Conservation (phyloP, 805 yeast genomes). For the Ogataea populi-albae region DNA sequence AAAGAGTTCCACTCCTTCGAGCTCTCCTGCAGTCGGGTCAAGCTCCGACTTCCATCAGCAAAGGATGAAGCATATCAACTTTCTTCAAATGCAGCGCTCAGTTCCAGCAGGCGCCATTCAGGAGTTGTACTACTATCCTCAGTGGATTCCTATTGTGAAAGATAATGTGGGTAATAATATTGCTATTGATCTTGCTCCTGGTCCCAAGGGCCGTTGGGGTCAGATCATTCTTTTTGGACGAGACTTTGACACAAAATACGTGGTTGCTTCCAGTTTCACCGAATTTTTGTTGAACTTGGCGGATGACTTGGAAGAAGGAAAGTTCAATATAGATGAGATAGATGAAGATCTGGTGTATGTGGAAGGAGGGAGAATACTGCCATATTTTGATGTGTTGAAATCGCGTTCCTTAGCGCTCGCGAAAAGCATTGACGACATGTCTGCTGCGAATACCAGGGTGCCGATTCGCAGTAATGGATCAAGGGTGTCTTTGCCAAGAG, state of each 20-base stretch:
- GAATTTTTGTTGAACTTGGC: conserved; percentile 80
- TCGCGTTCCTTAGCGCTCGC: conserved; percentile 48
- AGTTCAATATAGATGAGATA: conserved; percentile 66
- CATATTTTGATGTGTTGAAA: conserved; percentile 69
- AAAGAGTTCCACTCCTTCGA: too few species aligned
- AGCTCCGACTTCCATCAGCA: conserved; percentile 19
- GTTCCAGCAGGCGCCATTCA: conserved; percentile 77
- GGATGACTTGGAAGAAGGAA: conserved; percentile 83
- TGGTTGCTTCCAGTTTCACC: conserved; percentile 85
- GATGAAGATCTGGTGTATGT: conserved; percentile 51
- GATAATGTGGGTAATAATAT: conserved; percentile 90
- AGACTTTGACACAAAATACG: conserved; percentile 87
- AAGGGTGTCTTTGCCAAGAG: conserved; percentile 30
- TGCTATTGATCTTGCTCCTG: conserved; percentile 86
- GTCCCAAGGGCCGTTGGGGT: conserved; percentile 75
- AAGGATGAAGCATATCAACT: conserved; percentile 28
- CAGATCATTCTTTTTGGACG: conserved; percentile 93
- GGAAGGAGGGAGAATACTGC: conserved; percentile 43
- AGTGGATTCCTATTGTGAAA: conserved; percentile 89
- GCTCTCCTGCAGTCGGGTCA: too few species aligned
- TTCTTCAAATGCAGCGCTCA: conserved; percentile 55
- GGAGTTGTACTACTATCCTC: conserved; percentile 78
- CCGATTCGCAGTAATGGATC: conserved; percentile 18
- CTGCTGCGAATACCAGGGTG: conserved; percentile 10
- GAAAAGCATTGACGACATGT: conserved; percentile 10